These are phyloP conservation scores for Alopecurus myosuroides DNA, from an alignment of 176 grass and related monocot genomes.

Conservation along the genomic window DNA sequence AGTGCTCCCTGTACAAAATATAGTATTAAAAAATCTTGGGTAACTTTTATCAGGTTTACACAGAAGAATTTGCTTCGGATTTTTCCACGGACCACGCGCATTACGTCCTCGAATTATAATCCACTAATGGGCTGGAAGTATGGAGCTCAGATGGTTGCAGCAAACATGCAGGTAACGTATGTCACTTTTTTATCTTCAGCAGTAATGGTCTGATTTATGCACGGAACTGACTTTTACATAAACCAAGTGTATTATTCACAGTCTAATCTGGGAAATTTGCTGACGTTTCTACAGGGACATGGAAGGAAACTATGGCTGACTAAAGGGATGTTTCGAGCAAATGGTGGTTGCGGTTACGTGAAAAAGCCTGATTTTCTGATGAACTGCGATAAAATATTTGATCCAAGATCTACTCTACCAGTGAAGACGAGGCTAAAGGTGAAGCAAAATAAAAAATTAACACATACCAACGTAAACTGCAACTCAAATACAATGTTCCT, in stretches of 20 bases:
- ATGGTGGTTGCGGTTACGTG: slow-evolving; percentile 86
- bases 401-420: slow-evolving; percentile 38
- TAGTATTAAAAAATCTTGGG: not conserved
- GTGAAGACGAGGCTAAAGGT: slow-evolving; percentile 64
- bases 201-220: not conserved
- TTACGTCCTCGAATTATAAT: slow-evolving; percentile 74
- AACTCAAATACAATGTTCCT: not conserved
- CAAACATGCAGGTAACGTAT: slow-evolving; percentile 67
- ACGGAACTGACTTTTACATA: not conserved
- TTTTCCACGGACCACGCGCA: slow-evolving; percentile 54
- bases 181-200: not conserved
- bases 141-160: slow-evolving; percentile 81
- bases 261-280: not conserved
- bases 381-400: slow-evolving; percentile 33
- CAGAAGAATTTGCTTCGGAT: slow-evolving; percentile 65
- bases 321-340: slow-evolving; percentile 82
- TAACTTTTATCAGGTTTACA: slow-evolving; percentile 52
- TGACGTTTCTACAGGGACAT: slow-evolving; percentile 39
- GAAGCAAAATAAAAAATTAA: too few relatives aligned
- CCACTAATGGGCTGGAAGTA: slow-evolving; percentile 68
- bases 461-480: not conserved
- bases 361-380: slow-evolving; percentile 78
- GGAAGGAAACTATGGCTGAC: slow-evolving; percentile 76
- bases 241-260: not conserved
- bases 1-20: not conserved